Evolutionary conservation across 2,329 filamentous ascomycete genomes (phyloP).

Genomic region (Cytospora chrysosperma): DNA sequence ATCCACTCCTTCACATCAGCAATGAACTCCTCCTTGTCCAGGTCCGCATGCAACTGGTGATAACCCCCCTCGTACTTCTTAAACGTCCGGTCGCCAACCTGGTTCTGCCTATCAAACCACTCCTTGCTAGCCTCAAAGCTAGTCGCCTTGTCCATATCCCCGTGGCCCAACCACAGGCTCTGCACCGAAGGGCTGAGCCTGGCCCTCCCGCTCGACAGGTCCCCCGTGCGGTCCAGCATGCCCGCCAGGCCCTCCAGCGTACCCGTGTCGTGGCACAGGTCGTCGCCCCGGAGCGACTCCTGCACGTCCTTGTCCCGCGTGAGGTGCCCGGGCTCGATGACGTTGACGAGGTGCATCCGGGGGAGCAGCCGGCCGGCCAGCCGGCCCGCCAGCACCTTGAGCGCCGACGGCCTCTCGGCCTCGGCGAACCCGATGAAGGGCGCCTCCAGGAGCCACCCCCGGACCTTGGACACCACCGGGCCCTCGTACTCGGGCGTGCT

Average conservation of each 20-base stretch:
- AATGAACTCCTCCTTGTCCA: conserved; percentile 52
- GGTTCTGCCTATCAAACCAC: conserved; percentile 58
- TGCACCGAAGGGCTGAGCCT: conserved; percentile 53
- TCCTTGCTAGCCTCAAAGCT: conserved; percentile 63
- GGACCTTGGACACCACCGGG: conserved; percentile 55
- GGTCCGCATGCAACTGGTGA: conserved; percentile 70
- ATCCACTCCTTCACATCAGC: conserved; percentile 68
- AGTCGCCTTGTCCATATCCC: conserved; percentile 70
- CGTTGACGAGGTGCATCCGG: conserved; percentile 62
- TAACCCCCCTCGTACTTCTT: conserved; percentile 74
- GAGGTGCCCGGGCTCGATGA: conserved; percentile 62
- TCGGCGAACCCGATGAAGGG: conserved; percentile 76
- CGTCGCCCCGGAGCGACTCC: conserved; percentile 61
- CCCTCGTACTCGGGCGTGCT: conserved; percentile 50
- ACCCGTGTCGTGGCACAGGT: conserved; percentile 76
- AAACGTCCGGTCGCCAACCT: conserved; percentile 66
- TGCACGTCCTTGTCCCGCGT: conserved; percentile 66
- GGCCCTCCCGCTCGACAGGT: conserved; percentile 57
- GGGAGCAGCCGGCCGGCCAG: conserved; percentile 69
- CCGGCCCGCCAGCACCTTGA: conserved; percentile 66
- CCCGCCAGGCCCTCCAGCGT: conserved; percentile 79
- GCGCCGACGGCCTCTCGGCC: conserved; percentile 58
- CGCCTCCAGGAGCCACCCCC: conserved; percentile 73
- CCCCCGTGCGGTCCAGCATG: conserved; percentile 71
- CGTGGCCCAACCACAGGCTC: conserved; percentile 72